A percentile compares a stretch with the other conserved stretches of the same genome.
Evolutionary conservation across 2,329 filamentous ascomycete genomes (phyloP).

Genomic region (Neurospora crassa): DNA sequence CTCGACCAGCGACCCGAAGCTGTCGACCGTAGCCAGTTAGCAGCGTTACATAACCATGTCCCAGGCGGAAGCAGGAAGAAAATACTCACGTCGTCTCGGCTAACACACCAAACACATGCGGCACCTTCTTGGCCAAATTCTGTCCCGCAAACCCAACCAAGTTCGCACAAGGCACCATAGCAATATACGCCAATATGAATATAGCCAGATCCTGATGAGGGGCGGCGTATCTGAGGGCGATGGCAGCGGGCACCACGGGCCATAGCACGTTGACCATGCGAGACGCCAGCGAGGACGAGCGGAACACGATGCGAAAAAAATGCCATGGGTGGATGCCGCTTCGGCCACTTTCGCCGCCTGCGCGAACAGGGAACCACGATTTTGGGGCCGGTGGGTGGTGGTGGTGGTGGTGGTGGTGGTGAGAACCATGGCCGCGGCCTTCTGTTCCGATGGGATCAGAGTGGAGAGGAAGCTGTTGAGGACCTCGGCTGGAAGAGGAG

Average conservation of each 20-base stretch:
- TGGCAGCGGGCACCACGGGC: conserved; percentile 64
- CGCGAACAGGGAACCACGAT: conserved; percentile 21
- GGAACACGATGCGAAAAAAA: conserved; percentile 55
- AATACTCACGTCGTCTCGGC: conserved; percentile 43
- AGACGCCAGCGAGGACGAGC: conserved; percentile 54
- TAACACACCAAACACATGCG: conserved; percentile 59
- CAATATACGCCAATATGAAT: conserved; percentile 64
- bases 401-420: conserved; percentile 1
- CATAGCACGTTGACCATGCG: conserved; percentile 61
- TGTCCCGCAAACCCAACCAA: conserved; percentile 66
- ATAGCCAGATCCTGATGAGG: conserved; percentile 45
- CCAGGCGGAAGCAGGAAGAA: background rate
- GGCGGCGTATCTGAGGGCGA: conserved; percentile 44
- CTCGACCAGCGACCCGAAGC: conserved; percentile 66
- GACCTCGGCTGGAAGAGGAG: no score
- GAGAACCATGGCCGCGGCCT: conserved; percentile 1
- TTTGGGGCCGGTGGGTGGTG: conserved; percentile 1
- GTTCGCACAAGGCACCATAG: conserved; percentile 70
- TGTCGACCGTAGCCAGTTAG: conserved; percentile 12
- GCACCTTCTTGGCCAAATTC: conserved; percentile 64
- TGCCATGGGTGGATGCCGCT: conserved; percentile 52
- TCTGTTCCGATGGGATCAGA: background rate
- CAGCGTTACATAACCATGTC: background rate
- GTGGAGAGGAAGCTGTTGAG: background rate
- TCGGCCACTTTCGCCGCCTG: conserved; percentile 57